Conservation (phyloP, 371 early-diverging fungal genomes). For the Mucor velutinosus region DNA sequence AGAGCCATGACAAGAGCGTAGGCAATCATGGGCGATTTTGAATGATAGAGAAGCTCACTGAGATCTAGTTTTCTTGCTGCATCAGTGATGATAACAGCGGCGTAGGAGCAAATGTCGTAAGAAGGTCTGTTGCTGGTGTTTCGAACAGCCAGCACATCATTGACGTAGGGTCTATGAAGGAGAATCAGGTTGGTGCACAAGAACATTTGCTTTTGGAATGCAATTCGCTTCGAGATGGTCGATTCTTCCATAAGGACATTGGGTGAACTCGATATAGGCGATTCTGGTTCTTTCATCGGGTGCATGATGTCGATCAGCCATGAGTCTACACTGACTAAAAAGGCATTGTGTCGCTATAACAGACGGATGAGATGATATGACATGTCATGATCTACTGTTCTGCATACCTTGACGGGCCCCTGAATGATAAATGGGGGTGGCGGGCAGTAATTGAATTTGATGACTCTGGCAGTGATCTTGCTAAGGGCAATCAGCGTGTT, state of each 20-base stretch:
- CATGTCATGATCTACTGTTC: not conserved
- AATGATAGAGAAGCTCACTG: conserved; percentile 33
- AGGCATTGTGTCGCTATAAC: conserved; percentile 26
- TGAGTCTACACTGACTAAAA: conserved; percentile 28
- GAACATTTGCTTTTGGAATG: conserved; percentile 21
- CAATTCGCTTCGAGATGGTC: conserved; percentile 5
- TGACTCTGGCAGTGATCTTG: conserved; percentile 41
- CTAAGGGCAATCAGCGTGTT: conserved; percentile 32
- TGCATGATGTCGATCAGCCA: conserved; percentile 27
- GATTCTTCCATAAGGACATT: not conserved
- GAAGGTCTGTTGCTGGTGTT: conserved; percentile 29
- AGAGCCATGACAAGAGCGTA: conserved; percentile 44
- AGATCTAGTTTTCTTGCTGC: conserved; percentile 16
- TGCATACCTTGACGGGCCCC: conserved; percentile 35
- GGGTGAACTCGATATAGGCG: not conserved
- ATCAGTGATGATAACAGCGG: conserved; percentile 47
- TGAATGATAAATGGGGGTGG: conserved; percentile 32
- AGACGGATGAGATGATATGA: not conserved
- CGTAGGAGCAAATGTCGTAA: conserved; percentile 39
- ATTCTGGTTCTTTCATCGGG: conserved; percentile 16
- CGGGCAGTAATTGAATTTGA: conserved; percentile 44
- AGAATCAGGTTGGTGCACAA: conserved; percentile 37
- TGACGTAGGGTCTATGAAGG: conserved; percentile 46
- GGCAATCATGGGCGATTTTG: conserved; percentile 36
- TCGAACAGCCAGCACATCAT: conserved; percentile 20